Percentiles rank a stretch among this genome's conserved stretches.
These are phyloP conservation scores for Exophiala dermatitidis DNA, from an alignment of 2,329 filamentous ascomycete genomes.

Conservation along the genomic window DNA sequence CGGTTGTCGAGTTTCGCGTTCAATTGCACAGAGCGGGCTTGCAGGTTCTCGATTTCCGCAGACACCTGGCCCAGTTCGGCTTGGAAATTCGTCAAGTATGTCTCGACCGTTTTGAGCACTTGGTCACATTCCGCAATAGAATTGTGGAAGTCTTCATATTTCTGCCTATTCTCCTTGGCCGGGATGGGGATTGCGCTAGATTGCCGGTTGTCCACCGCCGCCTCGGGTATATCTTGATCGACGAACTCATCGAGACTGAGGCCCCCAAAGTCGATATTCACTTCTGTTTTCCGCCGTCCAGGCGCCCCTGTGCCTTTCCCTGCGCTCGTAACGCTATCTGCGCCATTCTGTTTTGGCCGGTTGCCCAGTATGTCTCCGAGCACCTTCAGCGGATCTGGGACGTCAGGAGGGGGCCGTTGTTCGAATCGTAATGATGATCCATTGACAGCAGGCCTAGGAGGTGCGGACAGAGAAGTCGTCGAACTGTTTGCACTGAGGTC, in stretches of 20 bases:
- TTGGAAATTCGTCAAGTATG: constrained; percentile 85
- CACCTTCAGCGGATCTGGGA: constrained; percentile 63
- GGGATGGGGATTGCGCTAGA: background rate
- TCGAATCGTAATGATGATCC: constrained; percentile 60
- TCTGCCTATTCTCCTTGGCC: constrained; percentile 69
- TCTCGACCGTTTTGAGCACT: constrained; percentile 85
- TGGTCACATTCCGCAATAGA: constrained; percentile 86
- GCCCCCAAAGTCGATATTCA: constrained; percentile 68
- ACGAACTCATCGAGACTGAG: constrained; percentile 69
- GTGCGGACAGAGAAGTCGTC: constrained; percentile 63
- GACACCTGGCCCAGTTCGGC: constrained; percentile 88
- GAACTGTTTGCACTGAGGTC: constrained; percentile 66
- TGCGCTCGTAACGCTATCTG: constrained; percentile 15
- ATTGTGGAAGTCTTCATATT: constrained; percentile 81
- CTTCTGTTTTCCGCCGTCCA: constrained; percentile 32
- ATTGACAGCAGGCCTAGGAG: constrained; percentile 54
- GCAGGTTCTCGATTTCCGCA: constrained; percentile 87
- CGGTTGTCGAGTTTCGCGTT: constrained; percentile 83
- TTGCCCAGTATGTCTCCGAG: constrained; percentile 52
- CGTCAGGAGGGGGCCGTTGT: constrained; percentile 46
- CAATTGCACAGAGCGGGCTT: constrained; percentile 74
- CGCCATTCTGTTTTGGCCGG: background rate
- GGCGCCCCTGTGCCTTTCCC: background rate
- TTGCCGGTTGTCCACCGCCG: constrained; percentile 41
- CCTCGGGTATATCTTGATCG: constrained; percentile 35